phyloP scores from a whole-genome alignment of 2,329 filamentous ascomycete genomes.

The Plenodomus lindquistii region DNA sequence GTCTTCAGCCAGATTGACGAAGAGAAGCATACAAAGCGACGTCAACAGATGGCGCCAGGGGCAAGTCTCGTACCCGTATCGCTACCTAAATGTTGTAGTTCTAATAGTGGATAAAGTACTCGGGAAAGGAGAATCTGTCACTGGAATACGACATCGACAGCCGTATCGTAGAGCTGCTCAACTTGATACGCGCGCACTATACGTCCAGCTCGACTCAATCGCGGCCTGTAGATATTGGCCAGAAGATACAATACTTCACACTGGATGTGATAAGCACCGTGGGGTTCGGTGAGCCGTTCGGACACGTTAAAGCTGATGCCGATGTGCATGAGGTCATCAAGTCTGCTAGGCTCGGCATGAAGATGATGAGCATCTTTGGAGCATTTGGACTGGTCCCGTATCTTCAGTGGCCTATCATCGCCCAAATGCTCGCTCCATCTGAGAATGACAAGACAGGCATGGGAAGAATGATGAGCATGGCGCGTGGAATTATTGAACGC shows the following conservation, averaged over 20 bases:
- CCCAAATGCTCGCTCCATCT: slow-evolving; percentile 23
- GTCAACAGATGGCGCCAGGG: slow-evolving; percentile 55
- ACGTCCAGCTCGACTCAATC: slow-evolving; percentile 10
- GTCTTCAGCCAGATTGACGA: slow-evolving; percentile 56
- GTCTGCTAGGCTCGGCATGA: slow-evolving; percentile 42
- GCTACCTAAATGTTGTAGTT: neutral
- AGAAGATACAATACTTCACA: slow-evolving; percentile 56
- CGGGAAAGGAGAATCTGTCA: slow-evolving; percentile 56
- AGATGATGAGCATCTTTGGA: slow-evolving; percentile 2
- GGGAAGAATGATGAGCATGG: slow-evolving; percentile 26
- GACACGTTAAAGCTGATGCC: slow-evolving; percentile 53
- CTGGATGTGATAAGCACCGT: slow-evolving; percentile 59
- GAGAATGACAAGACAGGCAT: slow-evolving; percentile 38
- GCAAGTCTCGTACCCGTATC: slow-evolving; percentile 1
- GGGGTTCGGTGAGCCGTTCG: slow-evolving; percentile 56
- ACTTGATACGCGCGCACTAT: slow-evolving; percentile 54
- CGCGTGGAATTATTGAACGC: slow-evolving; percentile 21
- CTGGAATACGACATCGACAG: slow-evolving; percentile 55
- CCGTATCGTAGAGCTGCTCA: slow-evolving; percentile 50
- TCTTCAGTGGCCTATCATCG: slow-evolving; percentile 22
- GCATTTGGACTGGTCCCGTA: slow-evolving; percentile 16
- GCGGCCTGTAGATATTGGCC: slow-evolving; percentile 49
- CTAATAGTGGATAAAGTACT: slow-evolving; percentile 35
- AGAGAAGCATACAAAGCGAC: slow-evolving; percentile 46
- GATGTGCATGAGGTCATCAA: slow-evolving; percentile 52